Conservation (phyloP, 208 protist species). For the Kentomonas sorsogonicus region DNA sequence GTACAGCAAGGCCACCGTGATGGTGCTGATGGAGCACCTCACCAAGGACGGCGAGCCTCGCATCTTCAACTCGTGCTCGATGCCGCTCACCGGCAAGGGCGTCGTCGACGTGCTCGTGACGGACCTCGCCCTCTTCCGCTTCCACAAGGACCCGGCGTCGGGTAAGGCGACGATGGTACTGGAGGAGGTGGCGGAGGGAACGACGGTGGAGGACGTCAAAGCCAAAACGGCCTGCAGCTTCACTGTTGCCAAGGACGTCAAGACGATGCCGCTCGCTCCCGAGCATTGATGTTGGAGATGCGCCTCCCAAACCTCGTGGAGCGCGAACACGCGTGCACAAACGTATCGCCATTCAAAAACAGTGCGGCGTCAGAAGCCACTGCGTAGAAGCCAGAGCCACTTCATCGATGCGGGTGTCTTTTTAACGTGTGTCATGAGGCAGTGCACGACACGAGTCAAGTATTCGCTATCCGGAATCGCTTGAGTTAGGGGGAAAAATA, state of each 20-base stretch:
- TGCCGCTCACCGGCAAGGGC: constrained; percentile 77
- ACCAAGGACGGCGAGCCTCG: constrained; percentile 70
- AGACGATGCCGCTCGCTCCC: constrained; percentile 13
- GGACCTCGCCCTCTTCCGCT: constrained; percentile 89
- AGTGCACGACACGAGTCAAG: too few species aligned
- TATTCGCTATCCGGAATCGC: too few species aligned
- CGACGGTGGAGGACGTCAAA: constrained; percentile 70
- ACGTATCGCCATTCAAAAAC: too few species aligned
- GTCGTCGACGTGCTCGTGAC: constrained; percentile 90
- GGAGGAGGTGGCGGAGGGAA: constrained; percentile 61
- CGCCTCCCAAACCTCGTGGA: too few species aligned
- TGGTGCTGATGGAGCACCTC: constrained; percentile 94
- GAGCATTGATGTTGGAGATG: too few species aligned
- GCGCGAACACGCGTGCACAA: too few species aligned
- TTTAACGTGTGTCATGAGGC: too few species aligned
- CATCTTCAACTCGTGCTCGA: constrained; percentile 69
- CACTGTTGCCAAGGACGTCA: constrained; percentile 21
- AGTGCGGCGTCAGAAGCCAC: too few species aligned
- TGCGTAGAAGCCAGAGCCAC: too few species aligned
- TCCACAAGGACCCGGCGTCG: constrained; percentile 16
- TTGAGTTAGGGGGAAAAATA: not conserved
- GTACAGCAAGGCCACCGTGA: constrained; percentile 47
- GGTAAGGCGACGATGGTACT: constrained; percentile 37
- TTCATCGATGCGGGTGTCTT: too few species aligned
- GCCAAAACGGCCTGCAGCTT: constrained; percentile 38